Evolutionary conservation across 2,329 filamentous ascomycete species (phyloP), one percentile per base, ranked within the genome.

Genomic region (Paecilomyces sp.): DNA sequence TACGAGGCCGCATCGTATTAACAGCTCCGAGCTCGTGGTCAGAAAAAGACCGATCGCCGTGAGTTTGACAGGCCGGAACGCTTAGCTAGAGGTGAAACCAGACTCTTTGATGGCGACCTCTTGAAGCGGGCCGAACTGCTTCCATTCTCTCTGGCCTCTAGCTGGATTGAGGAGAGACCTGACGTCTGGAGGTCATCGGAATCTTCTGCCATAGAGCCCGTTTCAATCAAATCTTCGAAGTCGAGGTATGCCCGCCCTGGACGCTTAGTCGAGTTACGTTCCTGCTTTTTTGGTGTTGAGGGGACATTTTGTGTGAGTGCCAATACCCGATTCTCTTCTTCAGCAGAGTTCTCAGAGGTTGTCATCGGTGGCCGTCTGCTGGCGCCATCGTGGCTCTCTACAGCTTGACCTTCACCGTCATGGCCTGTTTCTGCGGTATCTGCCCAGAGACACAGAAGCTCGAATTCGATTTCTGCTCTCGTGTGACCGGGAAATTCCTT

Each of bases 361-460:
- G 22, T 30, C 6, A 12, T 7, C 11, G 3, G 12, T 15, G 22
- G 8, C 11, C 3, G 47, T 3, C 47, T 55, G 62, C 54, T 9
- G 4, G 50, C 54, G 8, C 59, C 57, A 55, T 60, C 60, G 36
- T n/a, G 36, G 28, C 13, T 15, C 22, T 53, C 22, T 28, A 8
- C n/a, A 53, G 12, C 28, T n/a, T 25, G 51, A 30, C 25, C 41
- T 5, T 50, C 51, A 62, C 55, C 22, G 2, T 51, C 57, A 9
- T 59, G 56, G 53, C 58, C 60, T 61, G 60, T 63, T 30, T 60
- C 60, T 18, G 65, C 63, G 50, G 65, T 65, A 11, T 66, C 65
- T 53, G 63, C 67, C 70, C 71, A 75, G 25, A 69, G 63, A 57
- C 66, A 65, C 59, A 75, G 61, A 57, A 74, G 58, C 56, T 74